Percentiles rank a stretch among this genome's conserved stretches.
These are phyloP conservation scores for Solanum hybrid DNA, from an alignment of 305 asterid species.

Conservation along the genomic window DNA sequence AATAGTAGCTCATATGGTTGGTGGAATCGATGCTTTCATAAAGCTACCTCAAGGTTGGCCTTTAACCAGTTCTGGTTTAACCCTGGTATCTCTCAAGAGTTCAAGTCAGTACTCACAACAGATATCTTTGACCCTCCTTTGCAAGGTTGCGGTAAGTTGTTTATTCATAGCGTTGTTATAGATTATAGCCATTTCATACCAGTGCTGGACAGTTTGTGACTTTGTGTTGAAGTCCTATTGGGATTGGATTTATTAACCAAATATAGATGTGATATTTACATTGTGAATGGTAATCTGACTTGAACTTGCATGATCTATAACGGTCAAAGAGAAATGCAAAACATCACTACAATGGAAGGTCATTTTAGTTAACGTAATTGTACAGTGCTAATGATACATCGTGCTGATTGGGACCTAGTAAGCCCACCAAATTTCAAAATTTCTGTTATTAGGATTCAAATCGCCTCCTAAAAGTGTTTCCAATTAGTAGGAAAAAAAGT, in stretches of 20 bases:
- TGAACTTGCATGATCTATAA: neutral
- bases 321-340: neutral
- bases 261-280: neutral
- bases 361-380: neutral
- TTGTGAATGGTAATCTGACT: neutral
- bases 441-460: neutral
- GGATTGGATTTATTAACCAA: neutral
- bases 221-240: neutral
- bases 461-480: neutral
- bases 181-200: neutral
- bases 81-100: slow-evolving; percentile 57
- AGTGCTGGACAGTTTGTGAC: neutral
- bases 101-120: slow-evolving; percentile 48
- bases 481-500: neutral
- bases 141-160: slow-evolving; percentile 71
- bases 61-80: slow-evolving; percentile 37
- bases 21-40: slow-evolving; percentile 76
- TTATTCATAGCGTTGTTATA: neutral
- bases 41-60: slow-evolving; percentile 92
- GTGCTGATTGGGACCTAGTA: neutral
- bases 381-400: neutral
- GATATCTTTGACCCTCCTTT: slow-evolving; percentile 54
- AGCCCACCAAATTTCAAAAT: neutral
- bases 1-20: slow-evolving; percentile 67
- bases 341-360: neutral